A percentile compares a stretch with the other conserved stretches of the same genome.
phyloP scores from a whole-genome alignment of 352 stramenopile genomes.

The Globisporangium paroecandrum region DNA sequence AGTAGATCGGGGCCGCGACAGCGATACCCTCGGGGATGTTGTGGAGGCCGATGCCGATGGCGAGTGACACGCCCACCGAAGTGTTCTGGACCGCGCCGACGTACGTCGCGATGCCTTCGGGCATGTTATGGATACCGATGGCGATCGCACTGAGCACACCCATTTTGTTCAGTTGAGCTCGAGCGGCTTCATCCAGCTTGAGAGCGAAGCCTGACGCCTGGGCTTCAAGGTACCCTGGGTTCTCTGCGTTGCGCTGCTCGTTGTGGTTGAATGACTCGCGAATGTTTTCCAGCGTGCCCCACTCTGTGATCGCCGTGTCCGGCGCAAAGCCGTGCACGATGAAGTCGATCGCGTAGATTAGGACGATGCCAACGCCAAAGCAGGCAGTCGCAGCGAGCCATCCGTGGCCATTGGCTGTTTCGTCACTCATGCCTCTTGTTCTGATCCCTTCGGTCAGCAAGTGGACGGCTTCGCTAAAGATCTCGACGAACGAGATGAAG shows the following conservation, averaged over 20 bases:
- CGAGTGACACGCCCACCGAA: constrained; percentile 87
- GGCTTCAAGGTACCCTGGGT: constrained; percentile 24
- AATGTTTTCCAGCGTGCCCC: constrained; percentile 22
- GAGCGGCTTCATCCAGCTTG: constrained; percentile 39
- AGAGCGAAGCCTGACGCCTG: constrained; percentile 28
- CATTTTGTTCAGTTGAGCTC: constrained; percentile 72
- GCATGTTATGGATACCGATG: constrained; percentile 95
- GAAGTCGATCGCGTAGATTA: constrained; percentile 51
- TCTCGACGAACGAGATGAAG: constrained; percentile 71
- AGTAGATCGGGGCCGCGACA: constrained; percentile 96
- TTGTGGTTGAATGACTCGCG: constrained; percentile 31
- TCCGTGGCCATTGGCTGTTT: constrained; percentile 31
- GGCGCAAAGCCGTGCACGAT: constrained; percentile 41
- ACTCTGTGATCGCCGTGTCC: constrained; percentile 28
- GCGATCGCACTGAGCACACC: constrained; percentile 91
- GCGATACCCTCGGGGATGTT: constrained; percentile 97
- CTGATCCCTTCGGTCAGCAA: constrained; percentile 41
- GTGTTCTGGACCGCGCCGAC: constrained; percentile 89
- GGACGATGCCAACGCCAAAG: constrained; percentile 81
- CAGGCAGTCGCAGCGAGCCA: constrained; percentile 80
- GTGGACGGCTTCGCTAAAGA: constrained; percentile 45
- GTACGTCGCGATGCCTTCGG: constrained; percentile 95
- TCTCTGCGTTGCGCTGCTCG: constrained; percentile 16
- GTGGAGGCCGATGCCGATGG: constrained; percentile 94
- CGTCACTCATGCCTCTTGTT: constrained; percentile 20